These are phyloP conservation scores for Pleurotus djamor DNA, from an alignment of 768 basidiomycete genomes.

Conservation along the genomic window DNA sequence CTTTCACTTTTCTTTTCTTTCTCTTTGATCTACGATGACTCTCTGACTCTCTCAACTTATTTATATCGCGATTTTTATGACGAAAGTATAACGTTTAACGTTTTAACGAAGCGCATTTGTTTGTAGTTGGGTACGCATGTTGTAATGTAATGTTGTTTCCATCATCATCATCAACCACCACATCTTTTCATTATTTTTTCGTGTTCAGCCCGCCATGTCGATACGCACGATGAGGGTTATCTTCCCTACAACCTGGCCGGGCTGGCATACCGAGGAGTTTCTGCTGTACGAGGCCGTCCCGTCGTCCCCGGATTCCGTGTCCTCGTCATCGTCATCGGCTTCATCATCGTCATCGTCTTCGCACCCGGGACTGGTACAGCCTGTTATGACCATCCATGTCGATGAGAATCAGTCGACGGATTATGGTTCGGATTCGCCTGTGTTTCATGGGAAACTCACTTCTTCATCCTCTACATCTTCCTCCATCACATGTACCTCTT, in stretches of 20 bases:
- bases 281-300: constrained; percentile 12
- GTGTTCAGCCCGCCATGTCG: neutral
- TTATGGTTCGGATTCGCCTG: constrained; percentile 33
- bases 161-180: too few relatives aligned
- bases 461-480: too few relatives aligned
- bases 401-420: constrained; percentile 27
- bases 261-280: constrained; percentile 30
- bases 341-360: constrained; percentile 6
- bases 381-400: constrained; percentile 23
- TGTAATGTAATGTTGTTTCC: too few relatives aligned
- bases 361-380: too few relatives aligned
- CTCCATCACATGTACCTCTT: too few relatives aligned
- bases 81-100: too few relatives aligned
- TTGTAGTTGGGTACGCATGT: neutral
- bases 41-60: too few relatives aligned
- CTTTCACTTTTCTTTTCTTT: too few relatives aligned
- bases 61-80: too few relatives aligned
- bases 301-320: neutral
- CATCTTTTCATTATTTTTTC: too few relatives aligned
- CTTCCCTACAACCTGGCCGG: constrained; percentile 35
- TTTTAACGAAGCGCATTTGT: too few relatives aligned
- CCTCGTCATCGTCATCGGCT: neutral
- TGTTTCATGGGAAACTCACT: constrained; percentile 25
- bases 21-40: too few relatives aligned
- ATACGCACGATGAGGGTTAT: constrained; percentile 26